Evolutionary conservation across 768 basidiomycete species (phyloP).

Genomic region (Lactarius akahatsu): DNA sequence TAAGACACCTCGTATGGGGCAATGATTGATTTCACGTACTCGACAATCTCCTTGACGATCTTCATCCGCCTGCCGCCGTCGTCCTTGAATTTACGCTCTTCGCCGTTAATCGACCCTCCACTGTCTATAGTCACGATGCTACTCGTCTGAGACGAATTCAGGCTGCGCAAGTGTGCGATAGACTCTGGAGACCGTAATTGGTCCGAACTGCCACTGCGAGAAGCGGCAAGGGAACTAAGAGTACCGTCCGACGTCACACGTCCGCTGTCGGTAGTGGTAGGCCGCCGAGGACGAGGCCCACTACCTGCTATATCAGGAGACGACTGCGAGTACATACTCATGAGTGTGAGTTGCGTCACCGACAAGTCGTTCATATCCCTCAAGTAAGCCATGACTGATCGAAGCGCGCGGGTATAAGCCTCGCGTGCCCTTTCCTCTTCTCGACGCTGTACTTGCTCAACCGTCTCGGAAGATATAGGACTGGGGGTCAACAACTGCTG

Average conservation of each 20-base stretch:
- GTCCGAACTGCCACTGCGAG: slow-evolving; percentile 43
- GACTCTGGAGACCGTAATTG: slow-evolving; percentile 67
- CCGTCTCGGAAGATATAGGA: slow-evolving; percentile 40
- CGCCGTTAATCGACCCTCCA: slow-evolving; percentile 52
- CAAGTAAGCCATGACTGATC: slow-evolving; percentile 93
- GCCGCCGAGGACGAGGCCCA: slow-evolving; percentile 56
- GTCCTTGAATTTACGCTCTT: slow-evolving; percentile 89
- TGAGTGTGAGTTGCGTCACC: slow-evolving; percentile 54
- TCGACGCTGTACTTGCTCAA: slow-evolving; percentile 53
- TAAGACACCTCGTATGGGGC: slow-evolving; percentile 22
- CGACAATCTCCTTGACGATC: slow-evolving; percentile 87
- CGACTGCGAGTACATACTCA: slow-evolving; percentile 58
- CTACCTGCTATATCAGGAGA: slow-evolving; percentile 43
- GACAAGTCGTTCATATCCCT: slow-evolving; percentile 93
- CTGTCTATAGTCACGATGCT: slow-evolving; percentile 79
- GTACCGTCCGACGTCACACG: slow-evolving; percentile 51
- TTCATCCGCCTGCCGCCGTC: slow-evolving; percentile 82
- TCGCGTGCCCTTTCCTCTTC: slow-evolving; percentile 74
- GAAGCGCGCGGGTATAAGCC: slow-evolving; percentile 74
- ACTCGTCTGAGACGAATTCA: slow-evolving; percentile 59
- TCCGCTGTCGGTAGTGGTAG: slow-evolving; percentile 60
- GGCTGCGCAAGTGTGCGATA: slow-evolving; percentile 59
- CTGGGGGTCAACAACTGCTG: slow-evolving; percentile 41
- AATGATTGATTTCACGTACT: slow-evolving; percentile 50
- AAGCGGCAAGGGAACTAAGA: slow-evolving; percentile 41